Base-by-base conservation (phyloP, 495 filamentous ascomycete species). In the Evernia prunastri region DNA sequence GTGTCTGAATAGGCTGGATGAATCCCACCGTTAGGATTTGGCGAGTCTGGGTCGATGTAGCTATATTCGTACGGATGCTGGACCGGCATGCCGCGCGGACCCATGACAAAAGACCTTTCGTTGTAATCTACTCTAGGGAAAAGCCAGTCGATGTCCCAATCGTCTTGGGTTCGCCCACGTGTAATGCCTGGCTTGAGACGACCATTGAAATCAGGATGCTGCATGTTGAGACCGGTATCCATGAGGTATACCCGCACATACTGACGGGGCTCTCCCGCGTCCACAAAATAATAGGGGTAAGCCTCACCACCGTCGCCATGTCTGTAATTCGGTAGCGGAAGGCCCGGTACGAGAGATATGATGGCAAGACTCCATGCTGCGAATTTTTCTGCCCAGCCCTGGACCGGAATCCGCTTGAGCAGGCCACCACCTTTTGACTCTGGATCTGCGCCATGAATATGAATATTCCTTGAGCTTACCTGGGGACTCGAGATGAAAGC, bases 121-220 rank as follows among this genome's bases (percentile, higher is more conserved):
- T 31, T 59, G 0, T 8, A 2, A 20, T 59, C 57, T 33, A 42
- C 36, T 20, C 18, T 17, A 29, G 57, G 35, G n/a, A 59, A 40
- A 29, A 59, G 57, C 35, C 57, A 42, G 12, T 59, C 57, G 4
- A 42, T 59, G n/a, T 59, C 20, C 57, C 57, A 59, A 42, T 59
- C 57, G 23, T 29, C 35, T 27, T 57, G 29, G 11, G 54, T 57
- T 35, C 35, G 54, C 9, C 54, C 54, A 11, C 35, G 54, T 15
- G 3, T 59, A 29, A 42, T 29, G 27, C 36, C 57, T 57, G 29
- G 36, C 18, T 29, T 33, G 23, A 42, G 23, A 27, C 36, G 57
- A 42, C 23, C 23, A 29, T 31, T 29, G 36, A 59, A 59, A 10
- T 13, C 23, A 20, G 54, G 54, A 13, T 27, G 54, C 27, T 29